Evolutionary conservation across 2,329 filamentous ascomycete species (phyloP), one percentile per base, ranked within the genome.

Genomic region (Colletotrichum plurivorum): DNA sequence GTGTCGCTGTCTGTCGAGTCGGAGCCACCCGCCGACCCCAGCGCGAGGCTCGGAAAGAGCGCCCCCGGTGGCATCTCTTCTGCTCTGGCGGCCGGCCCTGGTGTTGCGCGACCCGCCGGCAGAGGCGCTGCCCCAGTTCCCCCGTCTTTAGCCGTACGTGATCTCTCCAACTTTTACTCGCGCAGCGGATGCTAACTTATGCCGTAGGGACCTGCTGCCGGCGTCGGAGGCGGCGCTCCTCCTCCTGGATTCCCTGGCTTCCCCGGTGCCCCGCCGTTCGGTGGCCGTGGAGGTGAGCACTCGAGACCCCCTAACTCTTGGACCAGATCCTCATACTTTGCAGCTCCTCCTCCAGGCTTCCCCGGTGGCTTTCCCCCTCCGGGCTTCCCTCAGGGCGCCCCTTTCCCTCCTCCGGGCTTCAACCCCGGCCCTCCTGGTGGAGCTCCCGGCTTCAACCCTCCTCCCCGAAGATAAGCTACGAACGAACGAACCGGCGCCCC

Each of bases 1-100:
- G 93, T 99, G 72, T 97, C 95, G 22, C 89, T 97, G 71, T 97
- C 95, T 9, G 95, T 98, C 72, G 97, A 99, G 78, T 97, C 95
- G 67, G 95, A 96, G 63, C 96, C 96, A 54, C 95, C 97, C 10
- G 94, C 95, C 76, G 96, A 99, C 77, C 95, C 96, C 63, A 94
- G 94, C 75, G 91, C 95, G 56, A 90, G 96, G 82, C 88, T 99
- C 71, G 96, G 95, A 77, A 92, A 93, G 80, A 89, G 88, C 73
- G 90, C 90, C 36, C 87, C 92, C 39, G 89, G 91, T 69, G 92
- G 91, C 67, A 86, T 89, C 43, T 84, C 92, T 49, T 89, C 92
- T 61, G 90, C 92, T 45, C 86, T 98, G 74, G 87, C 92, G 71
- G 89, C 94, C 74, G 96, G 96, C 57, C 93, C 95, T 72, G 96